Percentiles rank a stretch among this genome's conserved stretches.
phyloP scores from a whole-genome alignment of 257 asterid genomes.

The Pogostemon cablin region DNA sequence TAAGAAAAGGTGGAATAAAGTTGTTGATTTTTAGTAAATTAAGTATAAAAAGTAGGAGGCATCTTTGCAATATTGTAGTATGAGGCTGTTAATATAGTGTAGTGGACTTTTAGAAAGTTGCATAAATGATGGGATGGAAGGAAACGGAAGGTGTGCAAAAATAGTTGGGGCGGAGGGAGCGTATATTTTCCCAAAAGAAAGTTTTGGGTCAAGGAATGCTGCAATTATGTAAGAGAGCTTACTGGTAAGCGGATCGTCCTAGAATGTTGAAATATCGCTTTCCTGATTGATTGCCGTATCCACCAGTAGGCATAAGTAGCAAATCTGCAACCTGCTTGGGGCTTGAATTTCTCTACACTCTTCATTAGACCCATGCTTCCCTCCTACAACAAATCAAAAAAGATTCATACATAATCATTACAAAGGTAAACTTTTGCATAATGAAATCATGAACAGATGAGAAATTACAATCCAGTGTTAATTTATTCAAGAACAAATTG shows the following conservation, averaged over 20 bases:
- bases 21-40: too few species aligned
- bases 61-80: too few species aligned
- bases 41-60: too few species aligned
- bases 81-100: too few species aligned
- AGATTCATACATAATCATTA: neutral
- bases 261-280: constrained; percentile 85
- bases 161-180: too few species aligned
- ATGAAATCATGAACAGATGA: constrained; percentile 18
- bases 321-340: constrained; percentile 84
- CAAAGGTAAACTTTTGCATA: constrained; percentile 13
- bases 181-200: neutral
- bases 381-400: constrained; percentile 54
- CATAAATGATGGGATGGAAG: too few species aligned
- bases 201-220: constrained; percentile 22
- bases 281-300: constrained; percentile 85
- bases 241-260: constrained; percentile 93
- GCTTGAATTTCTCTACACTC: constrained; percentile 92
- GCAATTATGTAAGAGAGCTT: constrained; percentile 38
- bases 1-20: too few species aligned
- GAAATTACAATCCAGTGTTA: neutral
- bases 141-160: too few species aligned
- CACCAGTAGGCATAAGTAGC: constrained; percentile 96
- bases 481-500: neutral
- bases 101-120: too few species aligned
- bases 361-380: constrained; percentile 96